Evolutionary conservation across 1,284 basidiomycete species (phyloP), one percentile per base, ranked within the genome.

Genomic region (Trametes hirsuta): DNA sequence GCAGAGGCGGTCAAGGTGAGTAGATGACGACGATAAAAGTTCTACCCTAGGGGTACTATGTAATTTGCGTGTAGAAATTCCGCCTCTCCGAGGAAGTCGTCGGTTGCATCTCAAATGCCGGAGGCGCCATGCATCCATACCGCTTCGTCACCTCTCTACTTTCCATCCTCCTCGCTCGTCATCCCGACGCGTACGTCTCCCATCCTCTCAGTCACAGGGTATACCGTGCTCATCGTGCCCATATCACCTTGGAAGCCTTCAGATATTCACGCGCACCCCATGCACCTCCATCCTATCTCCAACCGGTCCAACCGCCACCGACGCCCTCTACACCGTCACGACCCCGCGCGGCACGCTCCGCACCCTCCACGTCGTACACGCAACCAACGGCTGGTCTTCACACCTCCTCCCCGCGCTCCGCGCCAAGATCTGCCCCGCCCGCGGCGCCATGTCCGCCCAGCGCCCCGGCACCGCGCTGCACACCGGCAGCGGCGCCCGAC

Each of bases 321-420:
- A 62, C 8, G 67, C 66, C 1, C 61, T 68, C 30, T 82, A 82
- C 71, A 75, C 74, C 14, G 61, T 80, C 34, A 69, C 66, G 2
- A 92, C 91, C 0, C 77, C 83, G 1, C 81, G 77, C 45, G 89
- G 90, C 2, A 63, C 66, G 12, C 74, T 91, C 47, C 73, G 69
- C 4, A 74, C 89, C 0, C 74, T 72, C 3, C 88, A 90, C 65
- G 76, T 94, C 49, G 76, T 94, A 2, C 91, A 94, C 70, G 89
- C 91, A 0, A 93, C 91, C 1, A 94, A 94, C 71, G 91, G 81
- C 37, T 93, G 91, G 80, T 77, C 79, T 5, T 84, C 88, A 0
- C 84, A 88, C 66, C 85, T 94, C 21, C 74, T 92, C 55, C 63
- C 69, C 18, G 72, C 75, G 1, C 68, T 81, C 63, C 78, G 79